Base-by-base conservation (phyloP, 352 stramenopile genomes). In the Thraustochytrium striatum region DNA sequence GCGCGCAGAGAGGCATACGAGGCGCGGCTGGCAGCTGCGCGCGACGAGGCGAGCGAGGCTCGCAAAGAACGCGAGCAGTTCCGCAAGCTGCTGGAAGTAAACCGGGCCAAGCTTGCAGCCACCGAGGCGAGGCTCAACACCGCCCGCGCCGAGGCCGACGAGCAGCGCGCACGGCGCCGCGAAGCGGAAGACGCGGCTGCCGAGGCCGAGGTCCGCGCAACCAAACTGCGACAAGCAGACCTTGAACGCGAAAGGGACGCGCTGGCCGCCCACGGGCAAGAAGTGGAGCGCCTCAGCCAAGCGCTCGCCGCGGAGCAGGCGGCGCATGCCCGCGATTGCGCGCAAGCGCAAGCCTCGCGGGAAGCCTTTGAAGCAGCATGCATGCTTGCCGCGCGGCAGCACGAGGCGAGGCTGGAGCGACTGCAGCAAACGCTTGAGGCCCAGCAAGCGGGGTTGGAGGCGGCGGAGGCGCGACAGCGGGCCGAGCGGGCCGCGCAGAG, bases 361-460 rank as follows among this genome's bases (percentile, higher is more conserved):
- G 28, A 55, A 8, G 30, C 33, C 33, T 70, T 70, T n/a, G 59
- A 70, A 33, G 11, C 1, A 16, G 30, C 33, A 5, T 21, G 16
- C 30, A 2, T 70, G 13, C 35, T 53, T 21, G 35, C 35, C 35
- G 59, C 59, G 21, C 59, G 59, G 7, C 1, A 33, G 3, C 59
- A 70, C 38, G 59, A 70, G 30, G 33, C 9, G 21, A 19, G 59
- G 21, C 35, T 70, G 25, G 59, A 70, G n/a, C 59, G 59, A n/a
- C 50, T 70, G 59, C 59, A 52, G 5, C 3, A 3, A 1, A 57
- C 33, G 25, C 59, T 70, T 7, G 59, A 70, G 25, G 2, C 21
- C 0, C 28, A 30, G 1, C 35, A n/a, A n/a, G n/a, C n/a, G n/a
- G n/a, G n/a, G n/a, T n/a, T n/a, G n/a, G n/a, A n/a, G n/a, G n/a